phyloP scores from a whole-genome alignment of 208 protist species.

The Vickermania spadyakhi region DNA sequence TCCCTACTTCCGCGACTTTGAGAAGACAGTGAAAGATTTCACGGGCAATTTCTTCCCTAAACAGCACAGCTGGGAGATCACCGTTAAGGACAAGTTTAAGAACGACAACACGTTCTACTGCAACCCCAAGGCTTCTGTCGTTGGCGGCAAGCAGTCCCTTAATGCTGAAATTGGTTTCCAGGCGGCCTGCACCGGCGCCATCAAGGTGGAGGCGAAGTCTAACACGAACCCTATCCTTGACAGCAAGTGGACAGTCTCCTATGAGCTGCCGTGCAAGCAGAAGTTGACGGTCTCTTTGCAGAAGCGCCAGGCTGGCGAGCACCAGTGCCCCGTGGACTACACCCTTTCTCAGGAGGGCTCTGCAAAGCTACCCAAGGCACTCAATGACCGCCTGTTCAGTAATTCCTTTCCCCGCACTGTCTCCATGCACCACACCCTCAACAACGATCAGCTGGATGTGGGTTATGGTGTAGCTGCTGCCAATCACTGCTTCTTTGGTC shows the following conservation, averaged over 20 bases:
- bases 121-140: constrained; percentile 3
- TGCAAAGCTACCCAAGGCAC: constrained; percentile 42
- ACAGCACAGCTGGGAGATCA: constrained; percentile 69
- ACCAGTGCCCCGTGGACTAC: not conserved
- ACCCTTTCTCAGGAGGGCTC: constrained; percentile 21
- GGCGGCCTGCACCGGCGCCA: not conserved
- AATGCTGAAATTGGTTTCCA: constrained; percentile 32
- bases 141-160: constrained; percentile 22
- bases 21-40: constrained; percentile 64
- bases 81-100: constrained; percentile 40
- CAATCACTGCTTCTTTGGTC: constrained; percentile 46
- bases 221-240: not conserved
- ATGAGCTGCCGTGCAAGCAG: constrained; percentile 10
- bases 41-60: constrained; percentile 44
- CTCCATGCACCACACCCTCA: constrained; percentile 61
- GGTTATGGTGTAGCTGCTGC: constrained; percentile 45
- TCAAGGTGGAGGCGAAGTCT: constrained; percentile 1
- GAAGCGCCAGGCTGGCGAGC: not conserved
- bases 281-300: not conserved
- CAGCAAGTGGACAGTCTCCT: not conserved
- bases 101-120: not conserved
- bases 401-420: constrained; percentile 12
- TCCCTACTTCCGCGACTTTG: constrained; percentile 64
- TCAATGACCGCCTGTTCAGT: constrained; percentile 17
- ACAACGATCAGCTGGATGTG: constrained; percentile 36